phyloP scores from a whole-genome alignment of 106 monocot species.

The Dioscorea zingiberensis region DNA sequence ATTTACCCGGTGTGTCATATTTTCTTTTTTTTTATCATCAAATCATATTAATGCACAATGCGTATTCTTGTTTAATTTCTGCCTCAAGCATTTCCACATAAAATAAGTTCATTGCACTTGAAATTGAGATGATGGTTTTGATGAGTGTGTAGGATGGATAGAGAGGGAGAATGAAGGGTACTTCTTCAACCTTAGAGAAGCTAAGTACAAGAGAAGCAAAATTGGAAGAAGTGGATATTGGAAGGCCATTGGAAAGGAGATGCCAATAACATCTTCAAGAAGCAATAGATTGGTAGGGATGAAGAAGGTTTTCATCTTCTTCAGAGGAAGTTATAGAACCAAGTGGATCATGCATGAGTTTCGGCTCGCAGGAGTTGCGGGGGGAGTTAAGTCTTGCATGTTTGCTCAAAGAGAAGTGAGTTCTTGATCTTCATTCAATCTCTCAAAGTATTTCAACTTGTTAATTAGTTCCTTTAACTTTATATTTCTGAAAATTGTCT shows the following conservation, averaged over 20 bases:
- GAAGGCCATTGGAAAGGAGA: constrained; percentile 48
- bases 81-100: too few relatives aligned
- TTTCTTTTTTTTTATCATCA: background rate
- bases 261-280: constrained; percentile 7
- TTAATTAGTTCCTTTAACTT: too few relatives aligned
- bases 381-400: too few relatives aligned
- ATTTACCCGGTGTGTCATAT: constrained; percentile 30
- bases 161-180: constrained; percentile 38
- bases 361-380: constrained; percentile 21
- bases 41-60: too few relatives aligned
- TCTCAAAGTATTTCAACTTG: background rate
- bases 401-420: constrained; percentile 6
- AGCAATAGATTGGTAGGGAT: constrained; percentile 30
- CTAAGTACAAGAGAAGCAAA: constrained; percentile 18
- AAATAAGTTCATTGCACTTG: too few relatives aligned
- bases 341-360: constrained; percentile 73
- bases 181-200: constrained; percentile 38
- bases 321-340: constrained; percentile 27
- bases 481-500: too few relatives aligned
- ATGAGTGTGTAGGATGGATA: too few relatives aligned
- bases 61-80: too few relatives aligned
- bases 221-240: constrained; percentile 36
- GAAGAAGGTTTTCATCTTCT: constrained; percentile 47
- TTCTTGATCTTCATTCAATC: background rate
- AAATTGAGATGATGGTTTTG: too few relatives aligned